Evolutionary conservation across 202 grass and related monocot genomes (phyloP).

Genomic region (Saccharum hybrid): DNA sequence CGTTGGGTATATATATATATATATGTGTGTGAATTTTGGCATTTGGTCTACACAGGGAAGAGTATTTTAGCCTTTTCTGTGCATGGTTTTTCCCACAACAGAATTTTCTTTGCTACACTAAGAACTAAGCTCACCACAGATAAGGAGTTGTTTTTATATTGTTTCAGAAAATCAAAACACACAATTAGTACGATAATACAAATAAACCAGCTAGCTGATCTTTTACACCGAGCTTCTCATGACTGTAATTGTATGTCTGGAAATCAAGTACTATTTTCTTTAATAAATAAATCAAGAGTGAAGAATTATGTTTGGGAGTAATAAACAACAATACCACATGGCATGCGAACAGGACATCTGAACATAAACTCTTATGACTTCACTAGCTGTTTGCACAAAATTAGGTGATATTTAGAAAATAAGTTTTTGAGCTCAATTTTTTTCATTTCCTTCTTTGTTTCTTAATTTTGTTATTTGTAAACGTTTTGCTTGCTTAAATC

Average conservation of each 20-base stretch:
- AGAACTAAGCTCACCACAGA: neutral
- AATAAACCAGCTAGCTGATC: neutral
- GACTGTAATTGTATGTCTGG: constrained; percentile 3
- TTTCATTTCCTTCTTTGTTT: too few relatives aligned
- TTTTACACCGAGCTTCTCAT: neutral
- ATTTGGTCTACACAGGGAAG: constrained; percentile 16
- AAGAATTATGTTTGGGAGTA: neutral
- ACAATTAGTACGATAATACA: neutral
- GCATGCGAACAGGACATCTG: neutral
- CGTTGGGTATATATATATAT: neutral
- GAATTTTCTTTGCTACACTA: neutral
- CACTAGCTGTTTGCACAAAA: neutral
- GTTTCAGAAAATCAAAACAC: neutral
- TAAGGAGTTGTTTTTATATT: neutral
- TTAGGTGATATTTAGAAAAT: neutral
- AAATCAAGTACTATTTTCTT: neutral
- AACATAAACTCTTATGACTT: neutral
- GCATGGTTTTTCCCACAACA: neutral
- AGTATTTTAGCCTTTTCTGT: neutral
- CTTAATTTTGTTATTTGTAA: too few relatives aligned
- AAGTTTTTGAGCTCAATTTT: neutral
- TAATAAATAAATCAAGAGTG: neutral
- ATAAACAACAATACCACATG: neutral
- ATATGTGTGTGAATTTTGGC: constrained; percentile 9
- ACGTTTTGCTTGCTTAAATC: too few relatives aligned